Evolutionary conservation across 768 basidiomycete genomes (phyloP), one percentile per base, ranked within the genome.

Genomic region (Tulasnella sp.): DNA sequence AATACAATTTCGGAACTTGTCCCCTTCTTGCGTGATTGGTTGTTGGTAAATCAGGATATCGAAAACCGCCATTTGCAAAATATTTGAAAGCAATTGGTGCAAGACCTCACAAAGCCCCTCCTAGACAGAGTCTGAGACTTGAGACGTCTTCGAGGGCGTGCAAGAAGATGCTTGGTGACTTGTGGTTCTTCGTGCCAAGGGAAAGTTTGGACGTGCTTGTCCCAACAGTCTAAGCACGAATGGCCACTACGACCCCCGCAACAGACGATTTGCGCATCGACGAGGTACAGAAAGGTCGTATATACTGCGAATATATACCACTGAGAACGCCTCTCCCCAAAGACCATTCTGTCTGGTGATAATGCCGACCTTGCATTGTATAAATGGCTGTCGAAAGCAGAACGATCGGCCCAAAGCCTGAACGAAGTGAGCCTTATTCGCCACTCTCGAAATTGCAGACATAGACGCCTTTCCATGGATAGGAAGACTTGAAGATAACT

Each of bases 301-400:
- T 28, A 37, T 37, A 28, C 34, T 20, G 24, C 5, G 12, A 69
- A 18, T 18, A 16, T 37, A 1, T 37, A 18, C 28, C 16, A 37
- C 64, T 28, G 31, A 69, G 28, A 28, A 24, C n/a, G 20, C 31
- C 16, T 64, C 28, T 37, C 12, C 28, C 12, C 34, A 4, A 7
- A 96, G 95, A n/a, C 91, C 16, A 91, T 93, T 84, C 86, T 95
- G 37, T 85, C 89, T 4, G 91, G 90, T 58, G 95, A 96, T 80
- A 92, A 92, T 85, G 93, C 92, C 20, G 94, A 95, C 82, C 89
- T 96, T 76, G 94, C 94, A 83, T 85, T 96, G 22, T 93, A 96
- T 83, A 93, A 93, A 83, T 97, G 95, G 94, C 88, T 96, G 14
- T 90, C 91, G 9, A 87, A 88, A 14, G 89, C 90, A 2, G 92